Evolutionary conservation across 441 rosid species (phyloP).

Genomic region (Bocquillonia castaneifolia): DNA sequence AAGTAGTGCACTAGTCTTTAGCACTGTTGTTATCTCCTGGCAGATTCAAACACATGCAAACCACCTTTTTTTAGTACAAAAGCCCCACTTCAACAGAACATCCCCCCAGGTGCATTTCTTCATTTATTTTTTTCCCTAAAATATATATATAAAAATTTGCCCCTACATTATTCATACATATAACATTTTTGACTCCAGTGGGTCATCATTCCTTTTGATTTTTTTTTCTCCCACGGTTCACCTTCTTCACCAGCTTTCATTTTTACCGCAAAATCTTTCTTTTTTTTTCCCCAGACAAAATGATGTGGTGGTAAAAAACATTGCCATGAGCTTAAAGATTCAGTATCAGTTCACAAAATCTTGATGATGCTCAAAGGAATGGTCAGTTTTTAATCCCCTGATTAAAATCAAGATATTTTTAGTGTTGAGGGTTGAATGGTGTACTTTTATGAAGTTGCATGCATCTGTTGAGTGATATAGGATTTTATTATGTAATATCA

Average conservation of each 20-base stretch:
- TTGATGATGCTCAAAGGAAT: not conserved
- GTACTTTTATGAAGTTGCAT: too few relatives aligned
- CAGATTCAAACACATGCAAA: conserved; percentile 44
- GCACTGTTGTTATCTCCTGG: conserved; percentile 28
- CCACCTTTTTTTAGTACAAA: conserved; percentile 26
- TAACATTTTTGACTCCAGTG: conserved; percentile 7
- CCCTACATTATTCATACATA: not conserved
- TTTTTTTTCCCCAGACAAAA: not conserved
- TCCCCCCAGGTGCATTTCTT: conserved; percentile 18
- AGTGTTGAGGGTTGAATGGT: not conserved
- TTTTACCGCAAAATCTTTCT: not conserved
- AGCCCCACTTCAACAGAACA: conserved; percentile 33
- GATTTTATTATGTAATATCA: not conserved
- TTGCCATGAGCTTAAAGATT: conserved; percentile 4
- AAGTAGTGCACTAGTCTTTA: conserved; percentile 23
- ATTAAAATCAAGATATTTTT: not conserved
- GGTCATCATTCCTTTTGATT: not conserved
- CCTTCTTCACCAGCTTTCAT: not conserved
- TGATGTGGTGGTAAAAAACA: conserved; percentile 1
- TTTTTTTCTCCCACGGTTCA: not conserved
- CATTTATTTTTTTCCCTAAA: not conserved
- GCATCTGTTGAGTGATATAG: not conserved
- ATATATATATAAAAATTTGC: not conserved
- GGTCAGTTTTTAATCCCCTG: not conserved
- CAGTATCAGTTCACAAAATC: conserved; percentile 7